Evolutionary conservation across 176 grass and related monocot species (phyloP).

Genomic region (Oryza australiensis): DNA sequence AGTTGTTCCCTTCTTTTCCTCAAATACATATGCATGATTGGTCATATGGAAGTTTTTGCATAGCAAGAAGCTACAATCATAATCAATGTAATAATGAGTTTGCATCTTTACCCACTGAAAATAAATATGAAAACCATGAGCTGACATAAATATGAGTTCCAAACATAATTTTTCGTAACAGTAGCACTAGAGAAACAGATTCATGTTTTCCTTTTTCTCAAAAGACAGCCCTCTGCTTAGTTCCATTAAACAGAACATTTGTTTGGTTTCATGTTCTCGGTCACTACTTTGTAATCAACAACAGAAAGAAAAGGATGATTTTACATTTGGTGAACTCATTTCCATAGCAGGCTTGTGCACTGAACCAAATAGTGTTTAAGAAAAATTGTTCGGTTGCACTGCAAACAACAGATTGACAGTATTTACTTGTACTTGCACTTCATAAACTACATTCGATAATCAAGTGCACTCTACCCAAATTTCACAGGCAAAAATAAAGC

Average conservation of each 20-base stretch:
- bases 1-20: not conserved
- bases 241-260: not conserved
- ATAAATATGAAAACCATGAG: not conserved
- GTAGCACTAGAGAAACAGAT: not conserved
- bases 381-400: not conserved
- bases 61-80: not conserved
- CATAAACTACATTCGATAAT: not conserved
- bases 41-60: not conserved
- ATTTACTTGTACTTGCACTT: not conserved
- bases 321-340: not conserved
- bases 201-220: not conserved
- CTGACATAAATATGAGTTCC: not conserved
- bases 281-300: not conserved
- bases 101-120: not conserved
- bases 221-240: not conserved
- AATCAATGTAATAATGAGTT: not conserved
- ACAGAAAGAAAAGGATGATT: not conserved
- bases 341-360: not conserved
- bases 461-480: not conserved
- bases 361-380: constrained; percentile 9
- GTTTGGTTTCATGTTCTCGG: not conserved
- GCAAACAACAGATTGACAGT: not conserved
- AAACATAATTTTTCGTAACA: not conserved
- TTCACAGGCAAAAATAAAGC: not conserved
- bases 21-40: not conserved